phyloP scores from a whole-genome alignment of 208 protist genomes.

The Novymonas esmeraldas region DNA sequence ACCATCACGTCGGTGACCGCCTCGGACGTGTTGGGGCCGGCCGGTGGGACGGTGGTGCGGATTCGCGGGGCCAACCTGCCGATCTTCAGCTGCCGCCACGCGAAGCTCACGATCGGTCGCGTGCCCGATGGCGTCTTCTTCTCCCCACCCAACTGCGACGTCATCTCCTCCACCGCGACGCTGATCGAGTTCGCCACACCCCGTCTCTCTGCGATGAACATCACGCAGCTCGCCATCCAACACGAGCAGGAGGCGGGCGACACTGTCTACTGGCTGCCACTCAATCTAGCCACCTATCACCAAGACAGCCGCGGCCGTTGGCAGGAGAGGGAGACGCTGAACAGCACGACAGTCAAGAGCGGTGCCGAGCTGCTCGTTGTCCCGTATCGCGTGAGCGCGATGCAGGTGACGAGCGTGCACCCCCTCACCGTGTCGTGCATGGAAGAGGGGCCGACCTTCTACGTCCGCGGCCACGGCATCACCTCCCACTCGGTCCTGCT shows the following conservation, averaged over 20 bases:
- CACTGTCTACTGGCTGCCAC: slow-evolving; percentile 24
- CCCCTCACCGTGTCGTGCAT: slow-evolving; percentile 35
- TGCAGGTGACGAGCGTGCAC: slow-evolving; percentile 17
- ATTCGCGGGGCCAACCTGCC: slow-evolving; percentile 46
- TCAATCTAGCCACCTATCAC: slow-evolving; percentile 34
- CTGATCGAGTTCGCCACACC: slow-evolving; percentile 36
- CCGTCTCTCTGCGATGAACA: slow-evolving; percentile 9
- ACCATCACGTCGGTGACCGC: slow-evolving; percentile 31
- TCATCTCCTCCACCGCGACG: slow-evolving; percentile 21
- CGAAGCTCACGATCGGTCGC: slow-evolving; percentile 16
- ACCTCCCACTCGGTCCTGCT: slow-evolving; percentile 27
- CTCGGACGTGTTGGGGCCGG: slow-evolving; percentile 28
- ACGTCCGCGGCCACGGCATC: slow-evolving; percentile 25
- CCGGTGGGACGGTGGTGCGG: slow-evolving; percentile 28
- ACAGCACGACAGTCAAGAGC: slow-evolving; percentile 12
- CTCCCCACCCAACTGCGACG: slow-evolving; percentile 13
- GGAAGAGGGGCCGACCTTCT: slow-evolving; percentile 27
- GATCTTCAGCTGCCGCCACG: slow-evolving; percentile 9
- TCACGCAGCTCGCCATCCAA: slow-evolving; percentile 15
- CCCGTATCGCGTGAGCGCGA: slow-evolving; percentile 18
- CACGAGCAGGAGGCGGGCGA: slow-evolving; percentile 10
- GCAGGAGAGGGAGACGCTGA: slow-evolving; percentile 29
- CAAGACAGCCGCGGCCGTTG: neutral
- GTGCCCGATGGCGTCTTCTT: neutral
- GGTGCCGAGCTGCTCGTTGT: slow-evolving; percentile 28